Evolutionary conservation across 345 rosid genomes (phyloP), one percentile per base, ranked within the genome.

Genomic region (Sapria himalayana): DNA sequence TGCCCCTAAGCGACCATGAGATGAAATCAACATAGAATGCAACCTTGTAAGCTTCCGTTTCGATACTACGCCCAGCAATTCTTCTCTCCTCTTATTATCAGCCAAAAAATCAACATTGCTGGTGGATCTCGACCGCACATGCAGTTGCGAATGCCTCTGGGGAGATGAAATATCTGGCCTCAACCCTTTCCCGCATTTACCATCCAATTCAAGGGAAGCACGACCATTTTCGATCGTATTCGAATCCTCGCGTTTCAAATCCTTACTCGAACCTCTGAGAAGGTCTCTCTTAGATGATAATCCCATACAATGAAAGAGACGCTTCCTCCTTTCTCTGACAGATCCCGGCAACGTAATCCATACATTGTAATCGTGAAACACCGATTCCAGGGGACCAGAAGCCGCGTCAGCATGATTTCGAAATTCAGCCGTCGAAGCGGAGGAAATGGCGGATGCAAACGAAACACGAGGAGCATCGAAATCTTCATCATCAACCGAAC

Each of bases 261-360:
- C 54, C 7, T 15, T 43, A 9, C 51, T 66, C 10, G 58, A 22
- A 1, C 46, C 41, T 37, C 70, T 66, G 3, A 65, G 48, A 45
- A 60, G 41, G 27, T 54, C 60, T 60, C 59, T 73, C 33, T 60
- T 53, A 7, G 59, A 22, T 0, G 66, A 54, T 7, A 89, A 48
- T 4, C 98, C 93, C 98, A 79, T 82, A 1, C 82, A 93, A 6
- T 69, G 71, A 4, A 77, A 59, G 9, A 89, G 71, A 3, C 82
- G 67, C 15, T 71, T 66, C 1, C 95, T 70, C 9, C 95, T 64
- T 43, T 89, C 86, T 1, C 45, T 65, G 0, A 89, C 69, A 15
- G 98, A 74, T 2, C 85, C 84, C 1, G 95, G 98, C 7, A 78
- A 72, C n/a, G 85, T 50, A 91, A 71, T 76, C 93, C 95, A 89